Conservation (phyloP, 768 basidiomycete species). For the Dacryopinax spathularia region DNA sequence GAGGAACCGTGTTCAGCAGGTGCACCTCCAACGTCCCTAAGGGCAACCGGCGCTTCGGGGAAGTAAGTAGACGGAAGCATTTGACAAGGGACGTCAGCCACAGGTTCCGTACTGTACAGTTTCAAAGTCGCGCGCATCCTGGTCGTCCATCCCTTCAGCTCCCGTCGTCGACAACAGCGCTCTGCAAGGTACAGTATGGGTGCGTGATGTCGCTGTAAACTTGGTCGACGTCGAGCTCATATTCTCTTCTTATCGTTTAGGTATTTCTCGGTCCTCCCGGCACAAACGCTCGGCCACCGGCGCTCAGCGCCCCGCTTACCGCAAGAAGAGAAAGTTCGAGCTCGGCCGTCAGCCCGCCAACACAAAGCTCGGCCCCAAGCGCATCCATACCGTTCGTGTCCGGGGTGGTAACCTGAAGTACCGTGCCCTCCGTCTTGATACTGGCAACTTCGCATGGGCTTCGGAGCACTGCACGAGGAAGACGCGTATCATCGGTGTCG, state of each 20-base stretch:
- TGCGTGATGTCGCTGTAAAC: not conserved
- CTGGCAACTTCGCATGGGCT: slow-evolving; percentile 98
- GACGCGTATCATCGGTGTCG: slow-evolving; percentile 91
- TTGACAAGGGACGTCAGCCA: too few species aligned
- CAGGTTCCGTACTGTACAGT: not conserved
- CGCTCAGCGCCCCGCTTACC: slow-evolving; percentile 84
- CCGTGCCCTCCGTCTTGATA: slow-evolving; percentile 90
- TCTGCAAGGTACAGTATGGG: slow-evolving; percentile 4
- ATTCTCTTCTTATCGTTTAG: slow-evolving; percentile 31
- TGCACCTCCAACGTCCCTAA: too few species aligned
- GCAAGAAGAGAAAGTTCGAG: slow-evolving; percentile 99
- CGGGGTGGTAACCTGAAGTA: slow-evolving; percentile 93
- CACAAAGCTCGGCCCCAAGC: slow-evolving; percentile 93
- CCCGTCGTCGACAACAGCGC: not conserved
- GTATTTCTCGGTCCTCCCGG: slow-evolving; percentile 93
- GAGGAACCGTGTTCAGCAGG: too few species aligned
- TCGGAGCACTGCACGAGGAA: slow-evolving; percentile 89
- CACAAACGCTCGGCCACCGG: slow-evolving; percentile 94
- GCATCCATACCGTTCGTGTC: slow-evolving; percentile 85
- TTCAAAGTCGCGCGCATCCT: not conserved
- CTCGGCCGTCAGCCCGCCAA: slow-evolving; percentile 94
- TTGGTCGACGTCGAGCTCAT: not conserved
- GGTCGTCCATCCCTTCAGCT: not conserved
- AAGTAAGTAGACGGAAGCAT: too few species aligned
- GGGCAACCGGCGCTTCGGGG: too few species aligned